These are phyloP conservation scores for Epichloe sibirici DNA, from an alignment of 2,329 filamentous ascomycete genomes.

Conservation along the genomic window DNA sequence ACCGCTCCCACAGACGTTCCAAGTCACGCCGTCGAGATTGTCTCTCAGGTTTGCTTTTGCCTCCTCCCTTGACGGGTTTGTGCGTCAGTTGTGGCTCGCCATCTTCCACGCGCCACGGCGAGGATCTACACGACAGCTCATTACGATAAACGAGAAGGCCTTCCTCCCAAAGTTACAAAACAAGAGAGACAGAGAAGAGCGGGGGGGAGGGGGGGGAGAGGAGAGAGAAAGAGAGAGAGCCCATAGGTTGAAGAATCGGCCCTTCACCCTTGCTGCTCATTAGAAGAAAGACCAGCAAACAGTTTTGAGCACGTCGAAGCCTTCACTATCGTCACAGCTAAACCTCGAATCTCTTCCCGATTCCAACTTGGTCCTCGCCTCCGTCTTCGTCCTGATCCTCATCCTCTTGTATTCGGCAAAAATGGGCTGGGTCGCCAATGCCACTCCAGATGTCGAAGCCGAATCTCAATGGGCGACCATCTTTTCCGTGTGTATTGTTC, in stretches of 20 bases:
- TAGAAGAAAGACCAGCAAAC: neutral
- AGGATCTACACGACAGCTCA: neutral
- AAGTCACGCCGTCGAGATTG: neutral
- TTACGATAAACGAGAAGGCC: neutral
- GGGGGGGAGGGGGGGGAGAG: no score
- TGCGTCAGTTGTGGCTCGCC: neutral
- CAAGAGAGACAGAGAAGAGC: no score
- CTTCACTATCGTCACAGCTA: neutral
- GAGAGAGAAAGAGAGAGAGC: no score
- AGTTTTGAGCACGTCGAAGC: neutral
- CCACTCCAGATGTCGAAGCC: slow-evolving; percentile 31
- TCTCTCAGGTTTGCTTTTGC: neutral
- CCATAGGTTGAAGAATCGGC: no score
- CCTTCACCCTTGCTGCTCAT: neutral
- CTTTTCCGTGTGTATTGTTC: slow-evolving; percentile 32
- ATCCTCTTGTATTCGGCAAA: neutral
- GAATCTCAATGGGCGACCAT: slow-evolving; percentile 36
- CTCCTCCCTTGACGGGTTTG: neutral
- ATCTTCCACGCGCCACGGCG: neutral
- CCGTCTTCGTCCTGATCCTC: neutral
- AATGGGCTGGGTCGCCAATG: slow-evolving; percentile 41
- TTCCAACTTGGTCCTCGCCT: neutral
- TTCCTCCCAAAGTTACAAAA: no score
- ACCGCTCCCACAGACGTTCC: neutral
- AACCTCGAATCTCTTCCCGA: neutral